phyloP scores from a whole-genome alignment of 2,329 filamentous ascomycete species.

The Exophiala alcalophila region DNA sequence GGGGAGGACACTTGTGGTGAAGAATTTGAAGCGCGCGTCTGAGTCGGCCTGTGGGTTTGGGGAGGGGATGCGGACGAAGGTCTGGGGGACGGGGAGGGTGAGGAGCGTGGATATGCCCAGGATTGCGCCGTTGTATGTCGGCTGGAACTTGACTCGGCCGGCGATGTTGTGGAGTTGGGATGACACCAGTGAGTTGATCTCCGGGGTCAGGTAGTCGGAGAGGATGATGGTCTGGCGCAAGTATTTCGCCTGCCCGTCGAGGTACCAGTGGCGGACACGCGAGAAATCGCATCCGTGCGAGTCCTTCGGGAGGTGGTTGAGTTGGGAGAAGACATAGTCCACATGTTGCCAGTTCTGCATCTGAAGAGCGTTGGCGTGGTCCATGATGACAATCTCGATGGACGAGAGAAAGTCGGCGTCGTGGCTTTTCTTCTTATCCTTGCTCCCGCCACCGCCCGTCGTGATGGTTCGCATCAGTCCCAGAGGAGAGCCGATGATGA shows the following conservation, averaged over 20 bases:
- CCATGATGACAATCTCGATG: constrained; percentile 83
- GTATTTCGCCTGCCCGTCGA: constrained; percentile 77
- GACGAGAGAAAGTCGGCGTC: constrained; percentile 89
- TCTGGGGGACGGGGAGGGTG: constrained; percentile 70
- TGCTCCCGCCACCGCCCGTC: constrained; percentile 43
- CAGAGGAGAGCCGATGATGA: constrained; percentile 85
- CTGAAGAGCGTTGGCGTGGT: constrained; percentile 86
- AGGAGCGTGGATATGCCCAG: constrained; percentile 59
- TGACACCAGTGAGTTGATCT: constrained; percentile 76
- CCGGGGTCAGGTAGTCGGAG: constrained; percentile 80
- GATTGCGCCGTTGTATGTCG: constrained; percentile 68
- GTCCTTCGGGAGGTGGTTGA: constrained; percentile 87
- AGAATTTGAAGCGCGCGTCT: constrained; percentile 86
- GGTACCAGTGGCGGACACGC: constrained; percentile 84
- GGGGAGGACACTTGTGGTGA: constrained; percentile 76
- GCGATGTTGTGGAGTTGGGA: constrained; percentile 74
- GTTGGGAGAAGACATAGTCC: constrained; percentile 83
- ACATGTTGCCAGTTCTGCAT: constrained; percentile 99
- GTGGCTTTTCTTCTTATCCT: constrained; percentile 56
- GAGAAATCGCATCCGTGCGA: constrained; percentile 91
- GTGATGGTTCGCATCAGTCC: constrained; percentile 89
- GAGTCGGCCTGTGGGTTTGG: constrained; percentile 70
- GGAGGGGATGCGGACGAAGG: constrained; percentile 81
- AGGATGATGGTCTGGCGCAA: constrained; percentile 83
- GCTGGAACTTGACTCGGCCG: constrained; percentile 72